Evolutionary conservation across 176 grass and related monocot genomes (phyloP), one percentile per base, ranked within the genome.

Genomic region (Tuctoria greenei): DNA sequence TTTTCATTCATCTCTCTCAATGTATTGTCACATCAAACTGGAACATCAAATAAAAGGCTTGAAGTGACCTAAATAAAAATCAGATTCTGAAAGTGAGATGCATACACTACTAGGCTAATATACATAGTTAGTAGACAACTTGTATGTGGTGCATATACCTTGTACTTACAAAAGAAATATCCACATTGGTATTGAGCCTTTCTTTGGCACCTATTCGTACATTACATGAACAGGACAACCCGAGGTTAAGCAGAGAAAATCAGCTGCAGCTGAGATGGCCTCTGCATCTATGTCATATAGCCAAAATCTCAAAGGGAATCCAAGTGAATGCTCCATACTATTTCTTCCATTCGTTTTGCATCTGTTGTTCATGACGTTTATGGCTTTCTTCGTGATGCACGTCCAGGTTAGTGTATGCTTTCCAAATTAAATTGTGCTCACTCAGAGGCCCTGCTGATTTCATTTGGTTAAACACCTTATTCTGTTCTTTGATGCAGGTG

Each of bases 301-400:
- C 23, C 61, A 34, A 84, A 78, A 68, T 73, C 8, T 72, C 9
- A 68, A 66, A 79, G 81, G 72, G 74, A 77, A 76, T n/a, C 38
- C 72, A 61, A 69, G 45, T 11, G 40, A 61, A 14, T 66, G 64
- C 55, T 69, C 86, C 38, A 61, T 98, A 59, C 27, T 92, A 24
- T 37, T 90, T 79, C 68, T 94, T 84, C 95, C 95, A 79, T 94
- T 94, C 27, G 61, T 94, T 88, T 71, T 98, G 61, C 95, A 94
- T 78, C 79, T 98, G 61, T 70, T 79, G 2, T 90, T 98, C 71
- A 86, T 94, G 91, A 82, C 77, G 79, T 92, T 88, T 57, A 92
- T 79, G 1, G 86, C 95, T 23, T 92, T 92, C 54, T 98, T 94
- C 24, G 60, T 98, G 64, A 98, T 98, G 91, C 91, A 98, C 27